These are phyloP conservation scores for Hypoxylon sp. DNA, from an alignment of 2,329 filamentous ascomycete species.

Conservation along the genomic window DNA sequence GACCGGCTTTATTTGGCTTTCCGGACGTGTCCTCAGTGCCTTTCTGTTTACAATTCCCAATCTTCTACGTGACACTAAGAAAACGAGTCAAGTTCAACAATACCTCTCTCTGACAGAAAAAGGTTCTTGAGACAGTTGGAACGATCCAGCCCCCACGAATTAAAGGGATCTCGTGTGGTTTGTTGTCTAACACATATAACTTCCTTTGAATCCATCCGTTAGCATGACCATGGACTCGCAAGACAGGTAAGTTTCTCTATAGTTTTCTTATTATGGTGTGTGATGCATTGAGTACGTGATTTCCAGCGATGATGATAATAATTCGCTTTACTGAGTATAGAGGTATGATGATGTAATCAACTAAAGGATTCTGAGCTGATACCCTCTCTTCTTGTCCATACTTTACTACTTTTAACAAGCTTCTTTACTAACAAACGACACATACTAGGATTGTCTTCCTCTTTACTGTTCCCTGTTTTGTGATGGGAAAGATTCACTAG, in stretches of 20 bases:
- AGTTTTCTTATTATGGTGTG: not conserved
- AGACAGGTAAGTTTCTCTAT: not conserved
- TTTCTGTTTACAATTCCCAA: not conserved
- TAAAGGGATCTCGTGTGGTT: not conserved
- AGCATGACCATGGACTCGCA: not conserved
- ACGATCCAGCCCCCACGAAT: not conserved
- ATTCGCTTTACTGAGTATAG: not conserved
- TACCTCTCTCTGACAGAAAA: not conserved
- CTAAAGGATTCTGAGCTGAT: not conserved
- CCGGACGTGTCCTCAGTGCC: not conserved
- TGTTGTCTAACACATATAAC: not conserved
- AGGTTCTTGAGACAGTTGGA: not conserved
- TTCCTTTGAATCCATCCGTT: not conserved
- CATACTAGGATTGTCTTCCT: not conserved
- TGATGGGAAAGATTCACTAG: too few relatives aligned
- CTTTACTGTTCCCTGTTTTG: not conserved
- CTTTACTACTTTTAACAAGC: not conserved
- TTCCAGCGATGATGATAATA: slow-evolving; percentile 1
- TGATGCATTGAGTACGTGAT: not conserved
- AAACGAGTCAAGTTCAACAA: not conserved
- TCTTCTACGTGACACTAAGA: not conserved
- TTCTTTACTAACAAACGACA: not conserved
- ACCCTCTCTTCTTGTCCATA: not conserved
- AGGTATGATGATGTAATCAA: not conserved
- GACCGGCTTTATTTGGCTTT: not conserved